Evolutionary conservation across 164 flowering plant species (phyloP).

Genomic region (Stephania yunnanensis): DNA sequence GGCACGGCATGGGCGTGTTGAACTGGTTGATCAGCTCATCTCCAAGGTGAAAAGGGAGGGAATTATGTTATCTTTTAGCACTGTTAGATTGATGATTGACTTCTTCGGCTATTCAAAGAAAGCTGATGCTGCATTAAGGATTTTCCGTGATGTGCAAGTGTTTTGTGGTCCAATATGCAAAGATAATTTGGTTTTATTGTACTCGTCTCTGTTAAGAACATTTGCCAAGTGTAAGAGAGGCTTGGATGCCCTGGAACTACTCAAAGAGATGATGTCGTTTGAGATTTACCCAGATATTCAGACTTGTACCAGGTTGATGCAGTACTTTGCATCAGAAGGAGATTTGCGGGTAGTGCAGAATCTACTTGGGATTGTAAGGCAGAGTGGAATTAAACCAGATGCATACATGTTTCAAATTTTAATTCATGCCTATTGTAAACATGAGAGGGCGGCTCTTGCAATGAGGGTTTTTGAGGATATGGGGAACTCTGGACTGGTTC

Average conservation of each 20-base stretch:
- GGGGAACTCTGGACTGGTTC: constrained; percentile 45
- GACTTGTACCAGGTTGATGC: constrained; percentile 79
- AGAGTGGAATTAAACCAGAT: constrained; percentile 71
- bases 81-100: constrained; percentile 64
- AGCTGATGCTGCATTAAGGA: constrained; percentile 68
- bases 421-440: constrained; percentile 65
- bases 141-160: constrained; percentile 44
- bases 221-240: constrained; percentile 62
- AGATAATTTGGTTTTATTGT: constrained; percentile 46
- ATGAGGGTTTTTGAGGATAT: constrained; percentile 76
- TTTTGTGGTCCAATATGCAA: constrained; percentile 48
- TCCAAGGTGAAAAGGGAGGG: constrained; percentile 55
- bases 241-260: constrained; percentile 45
- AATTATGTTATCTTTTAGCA: constrained; percentile 55
- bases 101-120: constrained; percentile 72
- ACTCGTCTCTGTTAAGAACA: constrained; percentile 72
- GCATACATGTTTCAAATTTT: constrained; percentile 66
- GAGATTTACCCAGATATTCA: constrained; percentile 69
- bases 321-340: constrained; percentile 69
- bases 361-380: constrained; percentile 67
- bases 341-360: constrained; percentile 69
- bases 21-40: constrained; percentile 60
- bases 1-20: constrained; percentile 58
- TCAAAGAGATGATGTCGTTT: constrained; percentile 64
- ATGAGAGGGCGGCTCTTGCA: constrained; percentile 67